phyloP scores from a whole-genome alignment of 306 rosid species.

The Malus sieversii region DNA sequence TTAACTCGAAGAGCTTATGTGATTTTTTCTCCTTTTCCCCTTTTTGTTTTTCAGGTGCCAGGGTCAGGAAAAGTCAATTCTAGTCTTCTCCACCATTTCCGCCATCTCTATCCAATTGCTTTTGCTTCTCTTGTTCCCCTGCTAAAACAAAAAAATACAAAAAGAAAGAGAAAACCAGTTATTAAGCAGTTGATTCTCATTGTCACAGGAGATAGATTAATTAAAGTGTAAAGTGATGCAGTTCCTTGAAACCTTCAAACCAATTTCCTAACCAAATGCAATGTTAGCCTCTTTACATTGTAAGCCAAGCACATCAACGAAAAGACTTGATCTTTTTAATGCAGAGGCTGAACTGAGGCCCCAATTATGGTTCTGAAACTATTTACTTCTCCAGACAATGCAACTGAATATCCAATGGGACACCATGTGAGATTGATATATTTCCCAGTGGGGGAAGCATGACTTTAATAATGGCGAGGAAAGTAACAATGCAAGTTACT shows the following conservation, averaged over 20 bases:
- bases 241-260: neutral
- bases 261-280: neutral
- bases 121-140: conserved; percentile 84
- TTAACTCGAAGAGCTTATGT: neutral
- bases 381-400: neutral
- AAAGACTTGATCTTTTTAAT: neutral
- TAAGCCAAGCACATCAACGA: neutral
- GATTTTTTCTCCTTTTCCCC: neutral
- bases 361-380: neutral
- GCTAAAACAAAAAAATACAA: conserved; percentile 4
- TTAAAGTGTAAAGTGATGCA: neutral
- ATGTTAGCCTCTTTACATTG: neutral
- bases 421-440: neutral
- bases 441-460: neutral
- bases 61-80: neutral
- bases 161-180: neutral
- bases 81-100: conserved; percentile 17
- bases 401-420: neutral
- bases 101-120: conserved; percentile 53
- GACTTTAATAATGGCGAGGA: neutral
- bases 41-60: neutral
- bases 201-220: neutral
- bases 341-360: neutral
- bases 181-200: neutral
- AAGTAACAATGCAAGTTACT: neutral